phyloP scores from a whole-genome alignment of 2,329 filamentous ascomycete species.

The Epichloe elymi region DNA sequence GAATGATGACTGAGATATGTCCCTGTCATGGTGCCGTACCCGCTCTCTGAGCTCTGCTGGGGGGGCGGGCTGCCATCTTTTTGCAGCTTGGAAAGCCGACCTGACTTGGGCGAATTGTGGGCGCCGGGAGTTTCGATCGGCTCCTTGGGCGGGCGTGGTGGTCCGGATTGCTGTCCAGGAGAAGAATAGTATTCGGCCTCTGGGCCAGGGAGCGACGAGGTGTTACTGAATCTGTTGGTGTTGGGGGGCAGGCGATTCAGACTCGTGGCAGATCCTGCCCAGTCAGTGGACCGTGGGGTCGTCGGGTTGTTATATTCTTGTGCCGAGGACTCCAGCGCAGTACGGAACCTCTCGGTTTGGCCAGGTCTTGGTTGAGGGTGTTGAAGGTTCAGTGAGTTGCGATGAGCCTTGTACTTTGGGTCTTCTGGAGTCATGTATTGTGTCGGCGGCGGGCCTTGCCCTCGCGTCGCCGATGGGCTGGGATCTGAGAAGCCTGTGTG shows the following conservation, averaged over 20 bases:
- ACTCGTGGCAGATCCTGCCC: conserved; percentile 48
- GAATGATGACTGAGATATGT: conserved; percentile 37
- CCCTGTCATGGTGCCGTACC: conserved; percentile 35
- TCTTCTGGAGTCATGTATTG: conserved; percentile 47
- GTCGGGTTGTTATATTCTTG: conserved; percentile 50
- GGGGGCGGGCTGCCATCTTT: conserved; percentile 43
- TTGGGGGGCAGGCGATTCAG: conserved; percentile 39
- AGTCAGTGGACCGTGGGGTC: conserved; percentile 48
- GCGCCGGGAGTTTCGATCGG: conserved; percentile 32
- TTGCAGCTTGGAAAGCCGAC: conserved; percentile 33
- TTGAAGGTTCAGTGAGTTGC: conserved; percentile 66
- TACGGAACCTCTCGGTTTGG: conserved; percentile 61
- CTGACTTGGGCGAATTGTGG: conserved; percentile 32
- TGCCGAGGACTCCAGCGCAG: conserved; percentile 59
- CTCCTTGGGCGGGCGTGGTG: conserved; percentile 51
- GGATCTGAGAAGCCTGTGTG: conserved; percentile 43
- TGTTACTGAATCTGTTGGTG: conserved; percentile 35
- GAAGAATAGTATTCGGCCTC: conserved; percentile 34
- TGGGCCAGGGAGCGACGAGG: conserved; percentile 20
- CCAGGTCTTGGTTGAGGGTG: conserved; percentile 68
- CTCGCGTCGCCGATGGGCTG: conserved; percentile 22
- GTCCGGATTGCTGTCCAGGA: conserved; percentile 28
- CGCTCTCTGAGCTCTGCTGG: conserved; percentile 42
- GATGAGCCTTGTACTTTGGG: conserved; percentile 70
- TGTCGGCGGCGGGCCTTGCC: conserved; percentile 28